These are phyloP conservation scores for Yarrowia yakushimensis DNA, from an alignment of 805 yeast genomes.

Conservation along the genomic window DNA sequence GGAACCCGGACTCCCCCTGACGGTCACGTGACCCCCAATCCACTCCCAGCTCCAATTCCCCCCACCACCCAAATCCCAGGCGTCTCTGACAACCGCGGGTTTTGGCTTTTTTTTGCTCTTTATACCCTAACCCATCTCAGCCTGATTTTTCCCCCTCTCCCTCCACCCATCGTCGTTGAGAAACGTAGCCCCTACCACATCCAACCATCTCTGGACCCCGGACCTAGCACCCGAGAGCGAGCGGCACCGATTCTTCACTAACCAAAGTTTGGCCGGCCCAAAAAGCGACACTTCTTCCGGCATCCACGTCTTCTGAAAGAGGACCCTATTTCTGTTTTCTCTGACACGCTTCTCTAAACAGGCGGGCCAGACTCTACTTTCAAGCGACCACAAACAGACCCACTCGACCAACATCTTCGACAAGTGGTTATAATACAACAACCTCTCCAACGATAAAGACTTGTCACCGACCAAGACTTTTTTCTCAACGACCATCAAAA, in stretches of 20 bases:
- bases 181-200: constrained; percentile 23
- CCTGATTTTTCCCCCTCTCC: constrained; percentile 25
- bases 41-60: too few relatives aligned
- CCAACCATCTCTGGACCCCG: background rate
- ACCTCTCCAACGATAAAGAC: too few relatives aligned
- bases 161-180: constrained; percentile 25
- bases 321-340: background rate
- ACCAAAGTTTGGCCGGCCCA: constrained; percentile 19
- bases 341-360: background rate
- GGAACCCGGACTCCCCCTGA: too few relatives aligned
- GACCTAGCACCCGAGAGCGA: constrained; percentile 2
- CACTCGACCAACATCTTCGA: too few relatives aligned
- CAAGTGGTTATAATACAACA: background rate
- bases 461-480: background rate
- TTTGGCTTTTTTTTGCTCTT: constrained; percentile 21
- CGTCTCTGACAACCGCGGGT: too few relatives aligned
- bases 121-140: constrained; percentile 20
- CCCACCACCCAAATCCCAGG: too few relatives aligned
- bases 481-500: background rate
- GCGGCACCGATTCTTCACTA: background rate
- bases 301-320: background rate
- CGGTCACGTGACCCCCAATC: too few relatives aligned
- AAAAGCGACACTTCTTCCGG: background rate
- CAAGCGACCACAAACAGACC: background rate
- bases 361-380: background rate